Percentiles rank a stretch among this genome's conserved stretches.
These are phyloP conservation scores for Cokeromyces recurvatus DNA, from an alignment of 371 early-diverging fungal genomes.

Conservation along the genomic window DNA sequence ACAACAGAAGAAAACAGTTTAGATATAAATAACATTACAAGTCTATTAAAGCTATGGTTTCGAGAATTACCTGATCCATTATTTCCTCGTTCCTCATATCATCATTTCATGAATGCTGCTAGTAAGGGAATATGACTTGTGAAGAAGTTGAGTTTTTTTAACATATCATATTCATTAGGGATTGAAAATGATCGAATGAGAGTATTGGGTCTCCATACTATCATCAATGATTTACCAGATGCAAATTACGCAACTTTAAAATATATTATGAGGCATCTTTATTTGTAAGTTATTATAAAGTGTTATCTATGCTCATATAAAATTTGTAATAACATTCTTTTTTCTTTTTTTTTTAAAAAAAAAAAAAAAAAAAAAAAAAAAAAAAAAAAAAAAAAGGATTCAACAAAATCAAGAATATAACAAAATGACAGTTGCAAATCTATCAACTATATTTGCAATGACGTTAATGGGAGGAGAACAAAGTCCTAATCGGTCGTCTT, in stretches of 20 bases:
- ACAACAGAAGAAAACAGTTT: conserved; percentile 45
- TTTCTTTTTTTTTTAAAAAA: conserved; percentile 17
- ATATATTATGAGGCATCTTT: conserved; percentile 69
- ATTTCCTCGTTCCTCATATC: conserved; percentile 61
- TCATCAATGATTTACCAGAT: conserved; percentile 69
- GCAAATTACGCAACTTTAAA: conserved; percentile 78
- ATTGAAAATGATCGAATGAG: conserved; percentile 49
- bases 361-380: conserved; percentile 68
- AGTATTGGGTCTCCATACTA: conserved; percentile 59
- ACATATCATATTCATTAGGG: not conserved
- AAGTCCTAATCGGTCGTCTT: conserved; percentile 5
- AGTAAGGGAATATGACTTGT: conserved; percentile 34
- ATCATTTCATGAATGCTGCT: conserved; percentile 66
- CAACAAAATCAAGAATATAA: conserved; percentile 72
- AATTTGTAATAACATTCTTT: not conserved
- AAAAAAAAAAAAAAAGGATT: conserved; percentile 82
- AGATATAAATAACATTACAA: conserved; percentile 77
- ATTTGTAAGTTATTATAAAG: conserved; percentile 41
- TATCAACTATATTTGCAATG: conserved; percentile 89
- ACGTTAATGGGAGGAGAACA: conserved; percentile 68
- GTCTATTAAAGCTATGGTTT: conserved; percentile 88
- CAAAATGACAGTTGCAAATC: conserved; percentile 81
- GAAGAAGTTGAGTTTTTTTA: not conserved
- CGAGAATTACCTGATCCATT: conserved; percentile 88
- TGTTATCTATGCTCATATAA: too few relatives aligned